These are phyloP conservation scores for Acacia pycnantha DNA, from an alignment of 331 rosid genomes.

Conservation along the genomic window DNA sequence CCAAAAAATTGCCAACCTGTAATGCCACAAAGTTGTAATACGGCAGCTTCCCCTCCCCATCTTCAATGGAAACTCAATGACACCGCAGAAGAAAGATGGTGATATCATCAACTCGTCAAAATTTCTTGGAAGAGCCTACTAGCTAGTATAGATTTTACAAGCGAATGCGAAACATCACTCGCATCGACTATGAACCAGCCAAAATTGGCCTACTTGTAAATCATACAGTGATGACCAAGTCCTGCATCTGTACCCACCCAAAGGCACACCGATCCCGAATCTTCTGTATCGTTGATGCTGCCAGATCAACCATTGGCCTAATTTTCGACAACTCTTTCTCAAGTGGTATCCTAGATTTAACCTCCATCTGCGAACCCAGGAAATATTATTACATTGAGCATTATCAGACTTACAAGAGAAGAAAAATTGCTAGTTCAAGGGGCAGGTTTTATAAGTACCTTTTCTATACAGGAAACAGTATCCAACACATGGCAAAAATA, in stretches of 20 bases:
- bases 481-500: constrained; percentile 78
- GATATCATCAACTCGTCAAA: not conserved
- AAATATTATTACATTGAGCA: constrained; percentile 1
- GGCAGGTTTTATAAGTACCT: constrained; percentile 42
- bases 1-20: not conserved
- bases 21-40: not conserved
- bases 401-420: not conserved
- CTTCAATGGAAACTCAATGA: not conserved
- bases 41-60: not conserved
- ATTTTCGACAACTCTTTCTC: constrained; percentile 72
- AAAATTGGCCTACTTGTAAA: not conserved
- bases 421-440: not conserved
- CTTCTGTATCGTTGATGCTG: constrained; percentile 60
- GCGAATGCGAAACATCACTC: not conserved
- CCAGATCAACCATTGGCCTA: constrained; percentile 55
- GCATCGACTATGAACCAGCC: not conserved
- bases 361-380: constrained; percentile 53
- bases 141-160: constrained; percentile 8
- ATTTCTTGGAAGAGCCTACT: not conserved
- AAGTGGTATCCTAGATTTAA: constrained; percentile 46
- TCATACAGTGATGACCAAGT: constrained; percentile 52
- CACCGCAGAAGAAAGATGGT: not conserved
- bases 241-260: constrained; percentile 60
- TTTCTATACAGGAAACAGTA: constrained; percentile 60
- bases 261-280: constrained; percentile 68